Percentiles rank a stretch among this genome's conserved stretches.
Conservation (phyloP, 805 yeast genomes). For the Starmerella bombicola region DNA sequence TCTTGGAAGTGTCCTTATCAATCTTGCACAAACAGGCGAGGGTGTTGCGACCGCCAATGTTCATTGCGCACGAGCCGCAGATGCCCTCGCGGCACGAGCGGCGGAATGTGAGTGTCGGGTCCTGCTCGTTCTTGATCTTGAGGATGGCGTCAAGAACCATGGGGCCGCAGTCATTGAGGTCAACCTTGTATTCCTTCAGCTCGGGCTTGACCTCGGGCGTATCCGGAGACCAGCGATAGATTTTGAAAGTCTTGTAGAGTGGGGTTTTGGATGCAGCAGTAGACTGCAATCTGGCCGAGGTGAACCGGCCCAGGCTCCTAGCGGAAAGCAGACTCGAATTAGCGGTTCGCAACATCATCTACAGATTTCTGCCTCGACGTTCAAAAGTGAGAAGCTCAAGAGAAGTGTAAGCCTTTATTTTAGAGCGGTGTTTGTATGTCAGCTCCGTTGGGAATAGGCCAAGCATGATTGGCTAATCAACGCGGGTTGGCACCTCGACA, state of each 20-base stretch:
- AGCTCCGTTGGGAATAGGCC: not conserved
- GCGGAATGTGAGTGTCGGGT: conserved; percentile 87
- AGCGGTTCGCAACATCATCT: not conserved
- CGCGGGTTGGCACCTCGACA: not conserved
- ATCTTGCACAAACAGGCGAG: conserved; percentile 93
- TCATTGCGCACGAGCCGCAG: conserved; percentile 99
- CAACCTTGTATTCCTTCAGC: conserved; percentile 70
- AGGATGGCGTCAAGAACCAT: conserved; percentile 92
- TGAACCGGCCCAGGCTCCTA: conserved; percentile 4
- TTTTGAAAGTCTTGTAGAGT: conserved; percentile 69
- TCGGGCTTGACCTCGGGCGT: conserved; percentile 84
- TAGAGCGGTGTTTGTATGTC: not conserved
- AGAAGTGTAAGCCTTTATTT: not conserved
- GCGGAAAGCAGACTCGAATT: not conserved
- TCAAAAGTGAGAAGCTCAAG: too few species aligned
- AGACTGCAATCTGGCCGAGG: conserved; percentile 11
- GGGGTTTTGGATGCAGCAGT: conserved; percentile 33
- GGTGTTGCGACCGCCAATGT: conserved; percentile 94
- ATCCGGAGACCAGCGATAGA: conserved; percentile 98
- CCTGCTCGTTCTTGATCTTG: conserved; percentile 94
- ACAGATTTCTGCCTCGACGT: too few species aligned
- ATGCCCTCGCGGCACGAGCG: conserved; percentile 99
- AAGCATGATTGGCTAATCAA: conserved; percentile 3
- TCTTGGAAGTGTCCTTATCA: conserved; percentile 63
- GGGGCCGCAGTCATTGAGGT: conserved; percentile 88